Percentiles rank a stretch among this genome's conserved stretches.
Evolutionary conservation across 805 yeast species (phyloP).

Genomic region (Yarrowia sp.): DNA sequence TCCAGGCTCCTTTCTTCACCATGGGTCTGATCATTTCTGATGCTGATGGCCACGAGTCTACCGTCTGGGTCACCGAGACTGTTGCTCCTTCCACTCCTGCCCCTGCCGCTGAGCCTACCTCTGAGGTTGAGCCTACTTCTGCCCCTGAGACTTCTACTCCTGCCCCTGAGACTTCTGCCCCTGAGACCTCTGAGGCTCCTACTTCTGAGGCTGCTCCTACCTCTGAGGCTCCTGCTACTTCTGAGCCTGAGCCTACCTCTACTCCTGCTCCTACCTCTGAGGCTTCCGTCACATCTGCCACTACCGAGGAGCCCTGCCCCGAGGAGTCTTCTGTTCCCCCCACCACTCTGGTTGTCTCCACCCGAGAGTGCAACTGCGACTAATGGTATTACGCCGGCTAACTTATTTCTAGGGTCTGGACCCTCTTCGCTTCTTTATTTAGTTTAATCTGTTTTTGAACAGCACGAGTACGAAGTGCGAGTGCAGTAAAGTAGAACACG

Average conservation of each 20-base stretch:
- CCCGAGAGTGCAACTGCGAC: slow-evolving; percentile 2
- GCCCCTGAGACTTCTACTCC: not conserved
- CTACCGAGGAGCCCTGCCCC: not conserved
- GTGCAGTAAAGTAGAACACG: no score
- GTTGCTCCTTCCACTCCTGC: not conserved
- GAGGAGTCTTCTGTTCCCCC: not conserved
- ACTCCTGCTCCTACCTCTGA: not conserved
- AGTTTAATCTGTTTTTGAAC: not conserved
- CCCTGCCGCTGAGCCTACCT: not conserved
- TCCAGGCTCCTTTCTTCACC: slow-evolving; percentile 20
- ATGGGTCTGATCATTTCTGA: slow-evolving; percentile 8
- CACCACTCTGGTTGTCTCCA: slow-evolving; percentile 10
- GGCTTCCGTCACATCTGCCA: not conserved
- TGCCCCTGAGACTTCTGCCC: not conserved
- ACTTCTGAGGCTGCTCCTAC: not conserved
- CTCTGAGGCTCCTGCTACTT: not conserved
- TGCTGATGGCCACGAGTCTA: not conserved
- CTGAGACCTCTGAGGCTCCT: no score
- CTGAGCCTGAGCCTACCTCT: not conserved
- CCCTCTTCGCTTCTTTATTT: not conserved
- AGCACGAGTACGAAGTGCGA: no score
- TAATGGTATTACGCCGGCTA: not conserved
- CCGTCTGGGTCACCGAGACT: slow-evolving; percentile 12
- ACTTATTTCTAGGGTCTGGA: not conserved
- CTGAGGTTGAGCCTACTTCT: not conserved